These are phyloP conservation scores for Psidium friedrichsthalianum DNA, from an alignment of 345 rosid genomes.

Conservation along the genomic window DNA sequence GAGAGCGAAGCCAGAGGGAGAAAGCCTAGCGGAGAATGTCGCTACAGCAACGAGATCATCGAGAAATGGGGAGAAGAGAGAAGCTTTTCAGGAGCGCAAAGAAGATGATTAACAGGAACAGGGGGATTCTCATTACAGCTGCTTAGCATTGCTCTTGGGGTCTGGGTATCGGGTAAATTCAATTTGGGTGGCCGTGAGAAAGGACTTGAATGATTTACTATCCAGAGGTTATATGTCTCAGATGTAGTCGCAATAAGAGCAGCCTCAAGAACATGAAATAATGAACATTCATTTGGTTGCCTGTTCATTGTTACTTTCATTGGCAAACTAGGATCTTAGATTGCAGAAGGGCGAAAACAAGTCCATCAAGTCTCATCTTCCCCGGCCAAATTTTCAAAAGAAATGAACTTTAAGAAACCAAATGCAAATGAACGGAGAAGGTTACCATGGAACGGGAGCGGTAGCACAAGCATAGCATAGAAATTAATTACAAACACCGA, in stretches of 20 bases:
- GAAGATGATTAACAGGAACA: constrained; percentile 11
- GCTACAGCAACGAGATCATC: background rate
- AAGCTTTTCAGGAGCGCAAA: constrained; percentile 3
- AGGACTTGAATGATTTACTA: background rate
- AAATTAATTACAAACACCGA: too few species aligned
- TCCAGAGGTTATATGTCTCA: background rate
- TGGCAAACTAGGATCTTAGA: background rate
- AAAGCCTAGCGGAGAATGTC: background rate
- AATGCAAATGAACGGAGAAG: background rate
- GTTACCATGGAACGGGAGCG: background rate
- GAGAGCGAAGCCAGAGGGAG: background rate
- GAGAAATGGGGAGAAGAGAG: constrained; percentile 6
- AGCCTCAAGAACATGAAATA: background rate
- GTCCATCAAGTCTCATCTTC: background rate
- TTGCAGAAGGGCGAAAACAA: background rate
- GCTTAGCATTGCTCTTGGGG: constrained; percentile 34
- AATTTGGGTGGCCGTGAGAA: background rate
- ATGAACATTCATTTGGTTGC: background rate
- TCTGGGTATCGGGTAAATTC: constrained; percentile 5
- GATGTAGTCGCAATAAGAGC: background rate
- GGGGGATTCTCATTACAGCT: constrained; percentile 12
- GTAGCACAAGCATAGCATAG: background rate
- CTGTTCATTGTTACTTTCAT: too few species aligned
- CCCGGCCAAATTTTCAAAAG: background rate
- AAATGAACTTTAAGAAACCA: background rate